A percentile compares a stretch with the other conserved stretches of the same genome.
phyloP scores from a whole-genome alignment of 805 yeast genomes.

The Candida rishiriensis region DNA sequence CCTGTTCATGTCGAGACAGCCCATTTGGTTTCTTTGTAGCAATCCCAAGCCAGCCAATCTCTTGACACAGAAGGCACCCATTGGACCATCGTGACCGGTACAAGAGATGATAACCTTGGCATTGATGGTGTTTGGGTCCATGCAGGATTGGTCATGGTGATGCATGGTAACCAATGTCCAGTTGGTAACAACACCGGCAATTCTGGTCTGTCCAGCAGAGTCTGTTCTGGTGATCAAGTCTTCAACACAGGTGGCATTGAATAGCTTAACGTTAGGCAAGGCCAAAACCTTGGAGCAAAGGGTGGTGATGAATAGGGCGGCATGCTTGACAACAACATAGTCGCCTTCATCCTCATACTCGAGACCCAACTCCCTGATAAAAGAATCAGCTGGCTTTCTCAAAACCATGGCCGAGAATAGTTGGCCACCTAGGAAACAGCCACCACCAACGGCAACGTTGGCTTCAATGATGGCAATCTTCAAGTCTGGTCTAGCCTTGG shows the following conservation, averaged over 20 bases:
- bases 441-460: slow-evolving; percentile 76
- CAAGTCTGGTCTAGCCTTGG: slow-evolving; percentile 69
- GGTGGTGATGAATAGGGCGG: slow-evolving; percentile 72
- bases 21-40: slow-evolving; percentile 56
- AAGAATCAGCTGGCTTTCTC: slow-evolving; percentile 74
- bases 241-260: slow-evolving; percentile 78
- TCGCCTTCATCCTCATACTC: slow-evolving; percentile 78
- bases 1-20: slow-evolving; percentile 72
- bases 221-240: slow-evolving; percentile 71
- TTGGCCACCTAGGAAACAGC: slow-evolving; percentile 76
- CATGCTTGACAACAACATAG: slow-evolving; percentile 76
- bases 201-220: slow-evolving; percentile 53
- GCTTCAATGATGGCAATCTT: slow-evolving; percentile 73
- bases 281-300: slow-evolving; percentile 62
- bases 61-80: slow-evolving; percentile 76
- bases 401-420: slow-evolving; percentile 73
- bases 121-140: slow-evolving; percentile 80
- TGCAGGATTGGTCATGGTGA: slow-evolving; percentile 73
- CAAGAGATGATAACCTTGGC: slow-evolving; percentile 61
- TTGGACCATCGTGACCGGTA: slow-evolving; percentile 81
- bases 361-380: slow-evolving; percentile 58
- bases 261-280: slow-evolving; percentile 71
- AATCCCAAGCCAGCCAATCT: slow-evolving; percentile 51
- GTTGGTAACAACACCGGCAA: slow-evolving; percentile 79
- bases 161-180: slow-evolving; percentile 77